Evolutionary conservation across 768 basidiomycete genomes (phyloP), one percentile per base, ranked within the genome.

Genomic region (Kwoniella bestiolae): DNA sequence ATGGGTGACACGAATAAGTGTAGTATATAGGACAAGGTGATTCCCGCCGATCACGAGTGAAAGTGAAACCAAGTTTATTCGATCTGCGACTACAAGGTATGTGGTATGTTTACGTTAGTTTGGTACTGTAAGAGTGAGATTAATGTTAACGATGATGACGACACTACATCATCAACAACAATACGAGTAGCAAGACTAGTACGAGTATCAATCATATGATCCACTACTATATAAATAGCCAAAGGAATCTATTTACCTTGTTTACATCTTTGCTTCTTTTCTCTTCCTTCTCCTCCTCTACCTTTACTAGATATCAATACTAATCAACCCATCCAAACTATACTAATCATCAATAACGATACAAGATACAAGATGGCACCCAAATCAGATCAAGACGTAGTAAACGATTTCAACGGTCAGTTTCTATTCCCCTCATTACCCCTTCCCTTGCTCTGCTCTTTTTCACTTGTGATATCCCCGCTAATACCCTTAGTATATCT

Each of bases 341-440:
- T n/a, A n/a, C n/a, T n/a, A n/a, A n/a, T n/a, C n/a, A n/a, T n/a
- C n/a, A n/a, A 47, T 25, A 47, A 47, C n/a, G 21, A 16, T 9
- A 16, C 25, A 47, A 18, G 46, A 16, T 35, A 2, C 51, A 63
- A 77, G 28, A 82, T 79, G 80, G 70, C 74, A 41, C 38, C 38
- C 60, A 83, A 83, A 70, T 67, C 76, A 3, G 74, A 76, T 52
- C 75, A 75, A 25, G 79, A 83, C 60, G 82, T 82, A 6, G 74
- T 82, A 45, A 44, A 65, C 18, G 79, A 80, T 45, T 80, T 79
- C 68, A 77, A 79, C 53, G 77, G 79, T 77, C 6, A 21, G 80
- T 72, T 29, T n/a, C n/a, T n/a, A n/a, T n/a, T n/a, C n/a, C n/a
- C n/a, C n/a, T n/a, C 8, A 9, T 21, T 21, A 41, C 12, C 38